Base-by-base conservation (phyloP, 2,329 filamentous ascomycete species). In the Cercospora beticola region DNA sequence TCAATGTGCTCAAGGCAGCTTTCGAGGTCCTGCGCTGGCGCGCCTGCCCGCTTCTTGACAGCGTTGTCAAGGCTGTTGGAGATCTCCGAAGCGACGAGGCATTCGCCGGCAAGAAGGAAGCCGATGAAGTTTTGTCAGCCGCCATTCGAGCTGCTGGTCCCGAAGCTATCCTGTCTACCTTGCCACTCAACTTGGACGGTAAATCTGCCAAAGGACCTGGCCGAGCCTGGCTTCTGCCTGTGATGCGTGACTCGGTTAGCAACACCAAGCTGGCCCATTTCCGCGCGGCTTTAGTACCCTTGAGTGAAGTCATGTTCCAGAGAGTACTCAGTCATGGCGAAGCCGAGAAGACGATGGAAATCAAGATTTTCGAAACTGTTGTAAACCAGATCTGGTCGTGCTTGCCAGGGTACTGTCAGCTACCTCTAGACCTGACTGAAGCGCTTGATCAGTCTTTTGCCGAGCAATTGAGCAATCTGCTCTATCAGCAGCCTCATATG, bases 331-430 rank as follows among this genome's bases (percentile, higher is more conserved):
- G 97, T 70, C 91, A 96, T 75, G 92, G 91, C 14, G 83, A 87
- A 23, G 89, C 88, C 14, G 92, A 94, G 77, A 97, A 97, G 85
- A 95, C 93, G 0, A 94, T 97, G 86, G 93, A 98, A 79, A 87
- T 95, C 77, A 99, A 99, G 84, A 96, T 99, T 68, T 99, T 95
- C 78, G 94, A 99, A 82, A 98, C 95, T 0, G 84, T 99, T 4
- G 92, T 99, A 8, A 91, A 96, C 74, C 95, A 99, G 78, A 94
- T 94, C 52, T 99, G 95, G 95, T 93, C 92, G 0, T 90, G 92
- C 62, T 86, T 99, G 16, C 94, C 95, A 0, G 95, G 95, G 1
- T 99, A 97, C 82, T 98, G 95, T 79, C 93, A 97, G 78, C 83
- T 97, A 64, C 94, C 95, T 1, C 81, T 97, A 40, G 95, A 99